These are phyloP conservation scores for Monosporozyma solicola DNA, from an alignment of 805 yeast genomes.

Conservation along the genomic window DNA sequence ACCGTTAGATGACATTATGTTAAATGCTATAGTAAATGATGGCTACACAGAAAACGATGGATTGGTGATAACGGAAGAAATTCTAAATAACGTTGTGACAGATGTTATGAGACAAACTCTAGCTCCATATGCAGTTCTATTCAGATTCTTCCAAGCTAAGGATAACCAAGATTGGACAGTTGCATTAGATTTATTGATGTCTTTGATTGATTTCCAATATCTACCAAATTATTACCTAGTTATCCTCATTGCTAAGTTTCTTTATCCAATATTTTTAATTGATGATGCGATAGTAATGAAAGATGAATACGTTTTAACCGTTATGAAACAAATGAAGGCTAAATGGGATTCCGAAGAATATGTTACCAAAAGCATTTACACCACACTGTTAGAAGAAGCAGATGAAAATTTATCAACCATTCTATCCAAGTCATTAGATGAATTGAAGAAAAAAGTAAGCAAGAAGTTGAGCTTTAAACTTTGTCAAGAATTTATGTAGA, in stretches of 20 bases:
- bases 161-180: conserved; percentile 18
- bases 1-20: conserved; percentile 48
- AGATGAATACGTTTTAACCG: conserved; percentile 15
- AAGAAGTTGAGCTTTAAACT: conserved; percentile 20
- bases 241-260: conserved; percentile 19
- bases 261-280: conserved; percentile 21
- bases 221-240: conserved; percentile 24
- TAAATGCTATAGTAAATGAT: conserved; percentile 40
- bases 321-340: conserved; percentile 19
- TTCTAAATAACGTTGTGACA: conserved; percentile 32
- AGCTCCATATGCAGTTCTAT: conserved; percentile 61
- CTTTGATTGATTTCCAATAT: conserved; percentile 21
- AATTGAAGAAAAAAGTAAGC: conserved; percentile 15
- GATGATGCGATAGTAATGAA: conserved; percentile 14
- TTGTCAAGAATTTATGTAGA: conserved; percentile 25
- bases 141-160: conserved; percentile 37
- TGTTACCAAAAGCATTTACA: background rate
- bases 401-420: background rate
- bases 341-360: conserved; percentile 16
- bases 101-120: conserved; percentile 59
- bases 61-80: conserved; percentile 18
- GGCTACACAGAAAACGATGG: conserved; percentile 17
- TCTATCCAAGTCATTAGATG: conserved; percentile 13
- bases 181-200: conserved; percentile 16
- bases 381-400: background rate